Conservation (phyloP, 164 flowering plant species). For the Kingdonia uniflora region DNA sequence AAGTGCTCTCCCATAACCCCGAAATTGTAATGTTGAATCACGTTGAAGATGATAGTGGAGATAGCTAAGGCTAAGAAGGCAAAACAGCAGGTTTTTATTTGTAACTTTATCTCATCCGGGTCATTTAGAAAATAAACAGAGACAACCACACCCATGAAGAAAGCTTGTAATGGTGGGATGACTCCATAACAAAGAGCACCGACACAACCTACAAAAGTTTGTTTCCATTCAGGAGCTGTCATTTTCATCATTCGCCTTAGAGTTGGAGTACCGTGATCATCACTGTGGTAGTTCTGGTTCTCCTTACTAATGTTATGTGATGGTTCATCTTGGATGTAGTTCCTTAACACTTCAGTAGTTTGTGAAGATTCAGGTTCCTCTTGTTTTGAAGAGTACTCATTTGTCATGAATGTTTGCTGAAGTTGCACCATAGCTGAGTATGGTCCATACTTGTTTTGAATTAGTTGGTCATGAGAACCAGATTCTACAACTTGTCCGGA, state of each 20-base stretch:
- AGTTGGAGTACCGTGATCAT: constrained; percentile 12
- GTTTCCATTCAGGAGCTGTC: constrained; percentile 21
- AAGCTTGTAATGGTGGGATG: background rate
- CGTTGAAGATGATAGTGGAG: background rate
- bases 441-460: constrained; percentile 18
- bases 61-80: background rate
- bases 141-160: constrained; percentile 12
- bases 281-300: background rate
- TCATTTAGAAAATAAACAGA: constrained; percentile 16
- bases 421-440: constrained; percentile 26
- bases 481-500: constrained; percentile 32
- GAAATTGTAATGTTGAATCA: constrained; percentile 2
- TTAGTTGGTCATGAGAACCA: constrained; percentile 31
- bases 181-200: constrained; percentile 11
- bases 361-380: background rate
- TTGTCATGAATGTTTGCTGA: constrained; percentile 16
- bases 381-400: background rate
- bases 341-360: background rate
- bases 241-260: constrained; percentile 11
- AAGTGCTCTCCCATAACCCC: constrained; percentile 4
- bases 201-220: constrained; percentile 11
- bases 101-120: constrained; percentile 8
- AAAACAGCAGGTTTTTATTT: constrained; percentile 10
- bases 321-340: constrained; percentile 1
- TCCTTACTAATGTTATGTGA: background rate